Evolutionary conservation across 2,329 filamentous ascomycete species (phyloP), one percentile per base, ranked within the genome.

Genomic region (Cladobotryum mycophilum): DNA sequence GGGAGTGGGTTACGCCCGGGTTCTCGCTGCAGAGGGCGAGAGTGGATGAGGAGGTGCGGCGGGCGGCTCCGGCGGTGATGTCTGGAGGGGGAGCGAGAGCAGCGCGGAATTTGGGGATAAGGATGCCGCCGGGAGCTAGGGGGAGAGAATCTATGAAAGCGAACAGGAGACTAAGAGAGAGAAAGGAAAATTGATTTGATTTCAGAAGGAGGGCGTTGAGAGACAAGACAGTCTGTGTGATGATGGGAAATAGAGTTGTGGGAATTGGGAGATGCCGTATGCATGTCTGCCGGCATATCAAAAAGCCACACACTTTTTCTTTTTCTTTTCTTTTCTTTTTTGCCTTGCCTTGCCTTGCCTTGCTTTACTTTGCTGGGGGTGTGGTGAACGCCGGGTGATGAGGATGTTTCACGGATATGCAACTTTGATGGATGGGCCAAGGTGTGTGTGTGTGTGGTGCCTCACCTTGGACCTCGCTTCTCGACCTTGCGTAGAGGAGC

Each of bases 1-100:
- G 86, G 36, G 82, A 85, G 55, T 97, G 93, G 92, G 79, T 96
- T 18, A 88, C 90, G 46, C 92, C 93, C 8, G 91, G 87, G 1
- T 93, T 99, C 65, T 92, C 87, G 54, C 74, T 97, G 54, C 85
- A 89, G 48, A 88, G 85, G 67, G 85, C 86, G 48, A 84, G 84
- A 59, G 85, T 96, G 36, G 93, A 97, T 66, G 85, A 95, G 62
- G 68, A 74, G 34, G 2, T 8, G 25, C 25, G 25, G 25, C 25
- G 25, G 25, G 25, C 25, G 25, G 25, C 9, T 30, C 25, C 25
- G 25, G 61, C 65, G 41, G 61, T 58, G 55, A 60, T 56, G 51
- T 48, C 56, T 30, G 51, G 45, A 25, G 47, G 50, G 11, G 58
- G 49, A 7, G 57, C 53, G 5, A 61, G 52, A 8, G 40, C 25